Base-by-base conservation (phyloP, 2,329 filamentous ascomycete species). In the Talaromyces islandicus region DNA sequence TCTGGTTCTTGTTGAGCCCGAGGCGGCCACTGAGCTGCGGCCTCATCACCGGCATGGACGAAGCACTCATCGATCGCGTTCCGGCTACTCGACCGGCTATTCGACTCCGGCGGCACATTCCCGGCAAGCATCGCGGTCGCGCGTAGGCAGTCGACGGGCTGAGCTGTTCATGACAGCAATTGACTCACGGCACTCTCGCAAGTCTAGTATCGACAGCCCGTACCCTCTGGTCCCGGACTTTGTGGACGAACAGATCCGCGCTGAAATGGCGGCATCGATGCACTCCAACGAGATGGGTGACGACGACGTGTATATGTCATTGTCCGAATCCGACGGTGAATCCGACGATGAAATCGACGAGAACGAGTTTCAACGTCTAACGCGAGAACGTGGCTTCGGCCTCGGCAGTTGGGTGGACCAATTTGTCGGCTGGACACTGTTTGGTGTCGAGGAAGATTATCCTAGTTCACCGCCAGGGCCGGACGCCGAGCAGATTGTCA, bases 351-450 rank as follows among this genome's bases (percentile, higher is more conserved):
- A 75, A 3, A 74, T 79, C 4, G 81, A 83, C 53, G 83, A 85
- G 65, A 77, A 77, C 25, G 82, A 85, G 65, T 70, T 85, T 19
- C 79, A 80, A 48, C 72, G 77, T 2, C 69, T 85, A 32, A 81
- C 81, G 12, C 72, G 76, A 25, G 77, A 81, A 64, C 73, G 76
- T n/a, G 80, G 79, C 1, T 84, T 82, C 61, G 82, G 83, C 0
- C 69, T 86, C 4, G 84, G 84, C 0, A 73, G 77, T 10, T 81
- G 83, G 78, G 76, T 87, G 65, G 84, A 87, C 64, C 73, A 78
- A 25, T 66, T 86, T 38, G 82, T 86, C 60, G 82, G 83, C 32
- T 85, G 83, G 79, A 80, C 79, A 11, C 64, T 85, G 46, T 85
- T 85, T 64, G 77, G 77, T 2, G 78, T 81, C 1, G 80, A 83